A percentile compares a stretch with the other conserved stretches of the same genome.
Evolutionary conservation across 2,329 filamentous ascomycete genomes (phyloP).

Genomic region (Dryadomyces quercivorus): DNA sequence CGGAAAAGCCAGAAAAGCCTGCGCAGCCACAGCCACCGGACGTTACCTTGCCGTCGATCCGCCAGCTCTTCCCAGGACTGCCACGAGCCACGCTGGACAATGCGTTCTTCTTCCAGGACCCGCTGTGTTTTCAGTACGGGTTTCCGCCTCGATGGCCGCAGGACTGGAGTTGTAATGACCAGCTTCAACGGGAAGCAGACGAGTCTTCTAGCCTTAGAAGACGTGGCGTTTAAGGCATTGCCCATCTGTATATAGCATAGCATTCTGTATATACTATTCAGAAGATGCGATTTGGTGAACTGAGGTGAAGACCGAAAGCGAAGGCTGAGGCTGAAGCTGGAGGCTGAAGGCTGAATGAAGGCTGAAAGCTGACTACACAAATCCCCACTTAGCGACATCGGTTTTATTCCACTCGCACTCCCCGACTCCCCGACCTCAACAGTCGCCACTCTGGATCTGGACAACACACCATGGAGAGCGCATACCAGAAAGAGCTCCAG

Average conservation of each 20-base stretch:
- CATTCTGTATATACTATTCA: too few relatives aligned
- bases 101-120: conserved; percentile 6
- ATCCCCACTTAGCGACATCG: too few relatives aligned
- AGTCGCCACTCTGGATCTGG: neutral
- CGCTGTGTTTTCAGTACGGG: neutral
- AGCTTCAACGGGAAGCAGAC: conserved; percentile 8
- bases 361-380: too few relatives aligned
- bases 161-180: conserved; percentile 9
- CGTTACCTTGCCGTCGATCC: neutral
- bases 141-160: conserved; percentile 5
- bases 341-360: too few relatives aligned
- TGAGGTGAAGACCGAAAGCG: too few relatives aligned
- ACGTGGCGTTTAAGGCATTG: neutral
- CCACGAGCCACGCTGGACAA: neutral
- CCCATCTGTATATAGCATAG: too few relatives aligned
- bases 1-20: too few relatives aligned
- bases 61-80: conserved; percentile 3
- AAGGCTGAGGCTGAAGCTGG: too few relatives aligned
- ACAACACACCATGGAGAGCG: conserved; percentile 16
- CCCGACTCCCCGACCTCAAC: too few relatives aligned
- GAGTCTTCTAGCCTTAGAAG: neutral
- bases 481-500: conserved; percentile 28
- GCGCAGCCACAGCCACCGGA: neutral
- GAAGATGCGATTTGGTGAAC: too few relatives aligned
- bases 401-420: too few relatives aligned